Conservation (phyloP, 306 rosid genomes). For the Cucumis melo region DNA sequence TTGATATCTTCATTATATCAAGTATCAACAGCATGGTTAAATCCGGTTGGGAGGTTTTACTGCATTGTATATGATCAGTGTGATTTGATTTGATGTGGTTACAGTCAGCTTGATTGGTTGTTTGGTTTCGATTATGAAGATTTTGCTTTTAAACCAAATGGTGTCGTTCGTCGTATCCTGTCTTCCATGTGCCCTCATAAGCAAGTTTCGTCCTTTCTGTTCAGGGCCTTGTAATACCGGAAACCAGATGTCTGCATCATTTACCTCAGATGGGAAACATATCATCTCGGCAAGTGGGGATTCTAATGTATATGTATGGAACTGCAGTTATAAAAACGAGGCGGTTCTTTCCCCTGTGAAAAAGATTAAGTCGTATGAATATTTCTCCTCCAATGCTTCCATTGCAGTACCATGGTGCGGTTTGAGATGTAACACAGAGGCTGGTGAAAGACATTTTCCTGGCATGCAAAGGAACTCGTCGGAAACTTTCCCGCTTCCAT, state of each 20-base stretch:
- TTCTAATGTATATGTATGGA: slow-evolving; percentile 81
- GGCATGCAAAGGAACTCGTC: slow-evolving; percentile 21
- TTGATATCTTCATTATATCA: neutral
- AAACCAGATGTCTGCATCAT: slow-evolving; percentile 49
- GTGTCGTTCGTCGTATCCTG: neutral
- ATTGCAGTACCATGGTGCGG: slow-evolving; percentile 86
- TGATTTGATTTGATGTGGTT: neutral
- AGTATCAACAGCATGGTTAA: neutral
- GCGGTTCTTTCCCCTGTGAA: slow-evolving; percentile 31
- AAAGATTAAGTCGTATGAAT: slow-evolving; percentile 50
- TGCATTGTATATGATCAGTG: neutral
- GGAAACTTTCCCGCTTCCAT: slow-evolving; percentile 20
- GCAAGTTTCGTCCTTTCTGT: slow-evolving; percentile 13
- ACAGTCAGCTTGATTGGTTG: neutral
- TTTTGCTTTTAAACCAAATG: neutral
- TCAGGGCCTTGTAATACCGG: slow-evolving; percentile 47
- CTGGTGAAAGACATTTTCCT: slow-evolving; percentile 20
- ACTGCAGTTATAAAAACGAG: slow-evolving; percentile 32
- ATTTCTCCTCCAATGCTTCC: slow-evolving; percentile 55
- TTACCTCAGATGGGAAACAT: slow-evolving; percentile 89
- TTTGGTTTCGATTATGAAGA: neutral
- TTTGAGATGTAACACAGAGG: slow-evolving; percentile 21
- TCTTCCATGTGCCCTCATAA: neutral
- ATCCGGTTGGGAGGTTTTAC: neutral
- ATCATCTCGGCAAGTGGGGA: slow-evolving; percentile 80